Evolutionary conservation across 2,329 filamentous ascomycete species (phyloP), one percentile per base, ranked within the genome.

Genomic region (Alternaria gansuensis): DNA sequence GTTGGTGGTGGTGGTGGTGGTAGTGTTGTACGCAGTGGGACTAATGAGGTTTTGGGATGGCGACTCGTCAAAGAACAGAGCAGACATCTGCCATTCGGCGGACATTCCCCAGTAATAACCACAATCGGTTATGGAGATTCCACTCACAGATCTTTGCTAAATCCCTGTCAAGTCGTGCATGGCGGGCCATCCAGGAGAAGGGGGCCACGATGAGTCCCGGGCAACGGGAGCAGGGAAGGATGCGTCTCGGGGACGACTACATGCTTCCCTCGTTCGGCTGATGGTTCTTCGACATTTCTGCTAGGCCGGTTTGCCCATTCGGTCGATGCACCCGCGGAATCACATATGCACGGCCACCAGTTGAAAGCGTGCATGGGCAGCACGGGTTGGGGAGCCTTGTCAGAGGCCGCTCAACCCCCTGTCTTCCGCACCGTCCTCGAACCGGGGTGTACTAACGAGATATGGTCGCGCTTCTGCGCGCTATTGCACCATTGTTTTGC

Each of bases 221-320:
- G 69, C 71, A 64, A 73, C 74, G 73, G 74, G 72, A 75, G 66
- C 68, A 71, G 71, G 72, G 71, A 65, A 68, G 65, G 63, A 59
- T 67, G 69, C 67, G 64, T 62, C 60, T 73, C 67, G 70, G 72
- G 66, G 67, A 68, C 70, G 67, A 71, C 60, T 66, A 70, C 64
- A 75, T 75, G 72, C 70, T 72, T 67, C 69, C 69, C 65, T 73
- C 69, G 75, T 78, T 78, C 75, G 75, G 75, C 75, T 78, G 74
- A 77, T 78, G 55, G 75, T 78, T 78, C 75, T 75, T 71, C 48
- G 72, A 66, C 66, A 68, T 60, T 67, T 58, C 59, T 66, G 70
- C 68, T 63, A 67, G 65, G 67, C 65, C 64, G 59, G 60, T 60
- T 62, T 46, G 71, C 68, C 68, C 65, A 71, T 70, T 70, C 64